phyloP scores from a whole-genome alignment of 495 filamentous ascomycete species.

The Trichoderma erinaceum region DNA sequence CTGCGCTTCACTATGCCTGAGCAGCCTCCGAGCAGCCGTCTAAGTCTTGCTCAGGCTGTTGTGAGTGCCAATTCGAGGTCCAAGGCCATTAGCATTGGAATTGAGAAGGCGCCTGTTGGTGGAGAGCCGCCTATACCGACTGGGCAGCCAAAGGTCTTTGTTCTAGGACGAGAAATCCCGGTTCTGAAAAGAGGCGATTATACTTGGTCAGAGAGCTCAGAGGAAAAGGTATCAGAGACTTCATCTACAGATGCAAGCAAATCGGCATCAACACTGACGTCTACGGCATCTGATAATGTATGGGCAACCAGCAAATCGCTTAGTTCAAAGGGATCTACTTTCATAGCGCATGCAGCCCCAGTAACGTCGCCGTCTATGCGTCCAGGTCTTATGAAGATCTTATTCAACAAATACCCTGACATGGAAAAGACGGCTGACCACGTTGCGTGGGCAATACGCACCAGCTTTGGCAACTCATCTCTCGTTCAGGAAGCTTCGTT shows the following conservation, averaged over 20 bases:
- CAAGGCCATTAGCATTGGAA: conserved; percentile 67
- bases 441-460: conserved; percentile 47
- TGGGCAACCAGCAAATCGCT: conserved; percentile 13
- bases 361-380: conserved; percentile 35
- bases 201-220: conserved; percentile 44
- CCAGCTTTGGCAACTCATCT: conserved; percentile 24
- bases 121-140: conserved; percentile 51
- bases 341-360: conserved; percentile 42
- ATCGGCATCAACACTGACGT: conserved; percentile 18
- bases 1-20: conserved; percentile 74
- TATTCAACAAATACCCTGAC: conserved; percentile 35
- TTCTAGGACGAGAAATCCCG: conserved; percentile 65
- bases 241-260: conserved; percentile 13
- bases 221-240: conserved; percentile 19
- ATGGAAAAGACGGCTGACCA: conserved; percentile 40
- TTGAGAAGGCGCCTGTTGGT: conserved; percentile 58
- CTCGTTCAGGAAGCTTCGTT: conserved; percentile 65
- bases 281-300: conserved; percentile 16
- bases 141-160: conserved; percentile 62
- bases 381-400: conserved; percentile 30
- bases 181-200: conserved; percentile 75
- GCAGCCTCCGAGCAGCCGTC: conserved; percentile 71
- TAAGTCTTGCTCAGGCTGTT: conserved; percentile 73
- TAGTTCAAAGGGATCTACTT: conserved; percentile 39
- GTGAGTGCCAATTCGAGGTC: conserved; percentile 70